Conservation (phyloP, 805 yeast species). For the Ogataea saltuana region DNA sequence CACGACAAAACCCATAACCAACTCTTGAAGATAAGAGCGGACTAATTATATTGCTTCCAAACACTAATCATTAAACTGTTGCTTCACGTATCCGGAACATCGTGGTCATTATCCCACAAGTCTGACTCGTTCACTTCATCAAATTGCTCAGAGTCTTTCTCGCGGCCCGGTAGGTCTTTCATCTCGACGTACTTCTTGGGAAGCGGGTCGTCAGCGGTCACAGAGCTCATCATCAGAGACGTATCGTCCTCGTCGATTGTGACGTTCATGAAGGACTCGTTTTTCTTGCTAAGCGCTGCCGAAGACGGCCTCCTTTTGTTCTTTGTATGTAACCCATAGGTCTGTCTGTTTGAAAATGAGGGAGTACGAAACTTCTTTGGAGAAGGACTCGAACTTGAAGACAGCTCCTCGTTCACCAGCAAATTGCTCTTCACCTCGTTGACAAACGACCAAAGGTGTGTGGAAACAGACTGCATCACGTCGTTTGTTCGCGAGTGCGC, state of each 20-base stretch:
- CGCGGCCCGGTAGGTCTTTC: neutral
- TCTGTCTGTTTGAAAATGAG: slow-evolving; percentile 32
- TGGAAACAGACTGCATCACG: slow-evolving; percentile 40
- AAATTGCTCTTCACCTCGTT: slow-evolving; percentile 45
- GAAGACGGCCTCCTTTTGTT: slow-evolving; percentile 18
- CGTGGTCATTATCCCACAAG: slow-evolving; percentile 28
- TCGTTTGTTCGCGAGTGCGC: slow-evolving; percentile 26
- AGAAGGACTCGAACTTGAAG: slow-evolving; percentile 11
- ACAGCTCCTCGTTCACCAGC: slow-evolving; percentile 21
- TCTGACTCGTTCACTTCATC: slow-evolving; percentile 24
- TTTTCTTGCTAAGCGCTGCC: slow-evolving; percentile 1
- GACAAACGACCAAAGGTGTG: slow-evolving; percentile 51
- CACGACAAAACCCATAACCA: too few relatives aligned
- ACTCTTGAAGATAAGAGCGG: too few relatives aligned
- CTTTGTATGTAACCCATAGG: slow-evolving; percentile 29
- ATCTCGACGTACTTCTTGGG: slow-evolving; percentile 1
- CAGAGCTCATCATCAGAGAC: slow-evolving; percentile 12
- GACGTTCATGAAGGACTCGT: slow-evolving; percentile 19
- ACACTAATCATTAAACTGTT: neutral
- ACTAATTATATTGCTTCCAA: too few relatives aligned
- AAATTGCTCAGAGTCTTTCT: slow-evolving; percentile 10
- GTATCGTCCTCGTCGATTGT: slow-evolving; percentile 9
- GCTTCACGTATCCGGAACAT: neutral
- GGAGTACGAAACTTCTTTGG: slow-evolving; percentile 29
- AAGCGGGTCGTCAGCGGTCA: slow-evolving; percentile 7